Evolutionary conservation across 2,329 filamentous ascomycete genomes (phyloP).

Genomic region (Hymenoscyphus occultus): DNA sequence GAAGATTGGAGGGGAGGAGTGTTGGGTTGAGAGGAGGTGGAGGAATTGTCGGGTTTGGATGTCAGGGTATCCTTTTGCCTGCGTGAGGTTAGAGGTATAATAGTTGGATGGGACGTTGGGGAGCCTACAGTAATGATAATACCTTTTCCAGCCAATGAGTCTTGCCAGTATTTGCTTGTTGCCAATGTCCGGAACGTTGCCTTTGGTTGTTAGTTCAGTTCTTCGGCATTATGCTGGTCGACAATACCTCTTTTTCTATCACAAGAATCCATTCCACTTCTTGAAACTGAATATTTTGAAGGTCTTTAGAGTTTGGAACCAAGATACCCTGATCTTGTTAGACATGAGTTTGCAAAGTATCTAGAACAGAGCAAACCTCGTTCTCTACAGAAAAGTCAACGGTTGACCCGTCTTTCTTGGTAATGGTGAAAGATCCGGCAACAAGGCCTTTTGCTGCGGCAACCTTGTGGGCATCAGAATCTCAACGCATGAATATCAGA

Average conservation of each 20-base stretch:
- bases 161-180: conserved; percentile 53
- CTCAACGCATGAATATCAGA: neutral
- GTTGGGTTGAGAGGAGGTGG: conserved; percentile 46
- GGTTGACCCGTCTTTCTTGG: conserved; percentile 43
- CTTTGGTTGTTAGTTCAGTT: conserved; percentile 42
- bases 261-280: conserved; percentile 63
- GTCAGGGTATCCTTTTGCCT: conserved; percentile 84
- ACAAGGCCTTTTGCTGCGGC: conserved; percentile 73
- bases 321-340: conserved; percentile 48
- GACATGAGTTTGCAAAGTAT: conserved; percentile 33
- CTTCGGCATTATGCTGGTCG: neutral
- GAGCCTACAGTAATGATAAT: conserved; percentile 62
- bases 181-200: conserved; percentile 72
- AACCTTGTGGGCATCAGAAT: conserved; percentile 46
- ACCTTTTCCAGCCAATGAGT: conserved; percentile 50
- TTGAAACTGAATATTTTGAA: conserved; percentile 50
- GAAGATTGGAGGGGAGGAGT: conserved; percentile 54
- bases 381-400: conserved; percentile 40
- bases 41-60: conserved; percentile 67
- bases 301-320: conserved; percentile 53
- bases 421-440: conserved; percentile 54
- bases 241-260: conserved; percentile 71
- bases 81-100: neutral
- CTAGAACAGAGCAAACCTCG: conserved; percentile 36
- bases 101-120: neutral